These are phyloP conservation scores for Chytriomyces hyalinus DNA, from an alignment of 192 early-diverging fungal species.

Conservation along the genomic window DNA sequence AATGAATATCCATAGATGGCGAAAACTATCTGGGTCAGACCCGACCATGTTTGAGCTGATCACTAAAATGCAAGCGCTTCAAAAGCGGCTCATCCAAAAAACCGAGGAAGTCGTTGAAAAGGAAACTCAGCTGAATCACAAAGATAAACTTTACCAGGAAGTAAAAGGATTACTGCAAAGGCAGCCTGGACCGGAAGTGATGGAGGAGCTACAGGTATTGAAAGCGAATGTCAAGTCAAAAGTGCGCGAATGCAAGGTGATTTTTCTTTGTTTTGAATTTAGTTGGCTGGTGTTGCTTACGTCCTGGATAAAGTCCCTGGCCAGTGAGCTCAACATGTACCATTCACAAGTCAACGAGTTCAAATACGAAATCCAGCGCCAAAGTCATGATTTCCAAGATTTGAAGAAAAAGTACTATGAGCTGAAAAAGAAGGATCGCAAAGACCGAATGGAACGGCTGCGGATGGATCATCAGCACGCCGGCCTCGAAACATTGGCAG, in stretches of 20 bases:
- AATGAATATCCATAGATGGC: conserved; percentile 69
- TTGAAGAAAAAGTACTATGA: conserved; percentile 64
- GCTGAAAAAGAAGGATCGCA: conserved; percentile 39
- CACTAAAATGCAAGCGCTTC: conserved; percentile 65
- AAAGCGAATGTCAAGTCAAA: conserved; percentile 56
- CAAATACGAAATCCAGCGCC: conserved; percentile 63
- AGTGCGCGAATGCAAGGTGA: conserved; percentile 58
- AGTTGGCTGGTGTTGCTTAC: not conserved
- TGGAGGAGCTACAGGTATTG: conserved; percentile 57
- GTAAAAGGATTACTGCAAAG: conserved; percentile 60
- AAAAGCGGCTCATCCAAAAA: conserved; percentile 63
- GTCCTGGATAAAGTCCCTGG: conserved; percentile 48
- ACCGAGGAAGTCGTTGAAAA: conserved; percentile 69
- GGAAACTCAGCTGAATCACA: conserved; percentile 61
- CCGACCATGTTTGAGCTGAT: conserved; percentile 66
- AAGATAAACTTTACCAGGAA: conserved; percentile 63
- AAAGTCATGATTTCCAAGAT: conserved; percentile 59
- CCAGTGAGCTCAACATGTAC: conserved; percentile 71
- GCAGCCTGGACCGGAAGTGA: conserved; percentile 62
- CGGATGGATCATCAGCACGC: conserved; percentile 14
- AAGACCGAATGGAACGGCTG: not conserved
- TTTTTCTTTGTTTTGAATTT: not conserved
- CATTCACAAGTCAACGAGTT: conserved; percentile 70
- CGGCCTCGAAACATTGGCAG: not conserved
- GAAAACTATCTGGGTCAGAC: conserved; percentile 63